These are phyloP conservation scores for Manihot esculenta DNA, from an alignment of 441 rosid genomes.

Conservation along the genomic window DNA sequence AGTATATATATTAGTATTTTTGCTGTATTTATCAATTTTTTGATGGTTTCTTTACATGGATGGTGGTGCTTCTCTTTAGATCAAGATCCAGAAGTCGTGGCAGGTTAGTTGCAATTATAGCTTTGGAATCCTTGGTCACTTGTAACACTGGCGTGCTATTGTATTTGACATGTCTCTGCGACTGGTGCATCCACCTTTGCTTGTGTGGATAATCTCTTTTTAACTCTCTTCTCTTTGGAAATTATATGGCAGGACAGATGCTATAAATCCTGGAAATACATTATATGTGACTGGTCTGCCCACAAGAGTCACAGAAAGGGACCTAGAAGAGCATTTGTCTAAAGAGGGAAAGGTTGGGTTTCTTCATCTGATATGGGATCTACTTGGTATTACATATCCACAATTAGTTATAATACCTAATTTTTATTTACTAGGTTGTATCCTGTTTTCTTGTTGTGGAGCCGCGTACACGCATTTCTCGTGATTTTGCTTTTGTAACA, in stretches of 20 bases:
- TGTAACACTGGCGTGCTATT: neutral
- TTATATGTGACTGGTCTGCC: slow-evolving; percentile 96
- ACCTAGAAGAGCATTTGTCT: slow-evolving; percentile 85
- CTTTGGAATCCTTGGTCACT: neutral
- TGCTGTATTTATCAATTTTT: slow-evolving; percentile 1
- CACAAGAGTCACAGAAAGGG: slow-evolving; percentile 85
- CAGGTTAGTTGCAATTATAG: slow-evolving; percentile 51
- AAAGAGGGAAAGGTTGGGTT: slow-evolving; percentile 90
- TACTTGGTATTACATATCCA: neutral
- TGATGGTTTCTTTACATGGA: slow-evolving; percentile 24
- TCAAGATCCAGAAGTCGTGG: slow-evolving; percentile 85
- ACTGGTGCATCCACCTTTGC: neutral
- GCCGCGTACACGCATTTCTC: slow-evolving; percentile 91
- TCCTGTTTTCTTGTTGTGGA: slow-evolving; percentile 93
- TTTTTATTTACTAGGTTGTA: slow-evolving; percentile 53
- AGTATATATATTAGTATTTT: neutral
- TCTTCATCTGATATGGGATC: neutral
- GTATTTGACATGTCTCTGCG: neutral
- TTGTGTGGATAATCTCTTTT: neutral
- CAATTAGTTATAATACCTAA: neutral
- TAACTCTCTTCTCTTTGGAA: slow-evolving; percentile 5
- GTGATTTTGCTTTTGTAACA: slow-evolving; percentile 93
- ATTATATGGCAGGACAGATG: slow-evolving; percentile 43
- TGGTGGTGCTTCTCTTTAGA: slow-evolving; percentile 36
- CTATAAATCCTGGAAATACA: slow-evolving; percentile 68